Percentiles rank a stretch among this genome's conserved stretches.
These are phyloP conservation scores for Neopestalotiopsis rosae DNA, from an alignment of 2,329 filamentous ascomycete species.

Conservation along the genomic window DNA sequence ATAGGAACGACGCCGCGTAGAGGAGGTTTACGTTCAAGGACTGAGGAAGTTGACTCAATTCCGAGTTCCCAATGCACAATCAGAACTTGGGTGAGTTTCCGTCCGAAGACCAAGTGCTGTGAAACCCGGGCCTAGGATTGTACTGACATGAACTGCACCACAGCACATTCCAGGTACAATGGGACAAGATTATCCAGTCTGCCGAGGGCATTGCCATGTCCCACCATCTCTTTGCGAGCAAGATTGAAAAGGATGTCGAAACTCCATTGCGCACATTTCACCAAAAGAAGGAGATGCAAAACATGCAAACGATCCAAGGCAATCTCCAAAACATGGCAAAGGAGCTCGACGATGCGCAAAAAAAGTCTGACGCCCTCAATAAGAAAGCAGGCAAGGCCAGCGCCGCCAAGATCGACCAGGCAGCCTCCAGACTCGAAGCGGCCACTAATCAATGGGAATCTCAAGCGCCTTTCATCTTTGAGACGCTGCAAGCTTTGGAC, in stretches of 20 bases:
- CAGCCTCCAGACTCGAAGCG: slow-evolving; percentile 74
- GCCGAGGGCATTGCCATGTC: slow-evolving; percentile 82
- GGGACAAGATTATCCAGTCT: slow-evolving; percentile 84
- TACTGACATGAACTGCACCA: background rate
- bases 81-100: slow-evolving; percentile 80
- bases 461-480: slow-evolving; percentile 93
- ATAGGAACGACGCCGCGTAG: slow-evolving; percentile 89
- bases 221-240: slow-evolving; percentile 79
- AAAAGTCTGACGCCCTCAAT: slow-evolving; percentile 82
- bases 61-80: slow-evolving; percentile 74
- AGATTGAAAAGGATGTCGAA: slow-evolving; percentile 90
- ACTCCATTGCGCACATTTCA: slow-evolving; percentile 79
- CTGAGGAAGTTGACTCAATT: slow-evolving; percentile 81
- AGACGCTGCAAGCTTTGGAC: slow-evolving; percentile 88
- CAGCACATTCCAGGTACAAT: slow-evolving; percentile 89
- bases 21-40: slow-evolving; percentile 85
- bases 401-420: slow-evolving; percentile 77
- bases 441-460: slow-evolving; percentile 90
- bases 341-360: slow-evolving; percentile 83
- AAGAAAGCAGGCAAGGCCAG: slow-evolving; percentile 80
- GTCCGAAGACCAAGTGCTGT: background rate
- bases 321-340: slow-evolving; percentile 83
- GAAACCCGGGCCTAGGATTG: background rate
- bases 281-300: slow-evolving; percentile 76
- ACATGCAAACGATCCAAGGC: slow-evolving; percentile 79